A percentile compares a stretch with the other conserved stretches of the same genome.
These are phyloP conservation scores for Cercospora canescens DNA, from an alignment of 2,329 filamentous ascomycete genomes.

Conservation along the genomic window DNA sequence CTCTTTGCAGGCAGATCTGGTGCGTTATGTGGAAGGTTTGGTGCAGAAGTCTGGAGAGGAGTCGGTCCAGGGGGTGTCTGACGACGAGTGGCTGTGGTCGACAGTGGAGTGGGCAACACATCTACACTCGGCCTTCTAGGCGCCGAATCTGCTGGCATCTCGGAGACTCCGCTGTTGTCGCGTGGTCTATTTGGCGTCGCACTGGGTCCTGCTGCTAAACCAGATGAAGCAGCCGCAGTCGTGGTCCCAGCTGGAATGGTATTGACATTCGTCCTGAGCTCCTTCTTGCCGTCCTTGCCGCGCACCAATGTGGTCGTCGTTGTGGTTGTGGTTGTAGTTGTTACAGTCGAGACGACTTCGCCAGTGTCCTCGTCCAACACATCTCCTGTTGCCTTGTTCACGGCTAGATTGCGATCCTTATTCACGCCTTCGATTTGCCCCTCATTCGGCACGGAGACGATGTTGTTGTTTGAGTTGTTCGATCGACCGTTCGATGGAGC, in stretches of 20 bases:
- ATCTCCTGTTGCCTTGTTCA: conserved; percentile 32
- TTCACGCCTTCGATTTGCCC: conserved; percentile 31
- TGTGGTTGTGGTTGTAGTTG: conserved; percentile 36
- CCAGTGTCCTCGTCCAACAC: conserved; percentile 34
- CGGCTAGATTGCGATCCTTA: conserved; percentile 27
- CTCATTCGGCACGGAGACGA: conserved; percentile 30
- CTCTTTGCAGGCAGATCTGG: conserved; percentile 13
- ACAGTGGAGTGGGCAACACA: conserved; percentile 1
- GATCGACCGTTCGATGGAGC: conserved; percentile 10
- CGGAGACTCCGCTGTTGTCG: conserved; percentile 22
- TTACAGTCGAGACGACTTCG: conserved; percentile 32
- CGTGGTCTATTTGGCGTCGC: not conserved
- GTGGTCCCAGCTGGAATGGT: conserved; percentile 15
- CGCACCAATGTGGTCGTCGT: conserved; percentile 28
- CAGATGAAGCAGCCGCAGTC: conserved; percentile 5
- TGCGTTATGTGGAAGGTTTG: not conserved
- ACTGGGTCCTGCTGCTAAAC: not conserved
- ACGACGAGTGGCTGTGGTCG: not conserved
- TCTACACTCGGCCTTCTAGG: conserved; percentile 6
- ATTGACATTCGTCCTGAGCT: conserved; percentile 21
- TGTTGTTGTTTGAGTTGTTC: conserved; percentile 17
- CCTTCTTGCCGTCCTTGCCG: conserved; percentile 24
- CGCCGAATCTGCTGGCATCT: conserved; percentile 26
- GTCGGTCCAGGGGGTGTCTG: conserved; percentile 9
- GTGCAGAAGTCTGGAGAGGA: not conserved